Evolutionary conservation across 345 rosid genomes (phyloP).

Genomic region (Clarkia xantiana): DNA sequence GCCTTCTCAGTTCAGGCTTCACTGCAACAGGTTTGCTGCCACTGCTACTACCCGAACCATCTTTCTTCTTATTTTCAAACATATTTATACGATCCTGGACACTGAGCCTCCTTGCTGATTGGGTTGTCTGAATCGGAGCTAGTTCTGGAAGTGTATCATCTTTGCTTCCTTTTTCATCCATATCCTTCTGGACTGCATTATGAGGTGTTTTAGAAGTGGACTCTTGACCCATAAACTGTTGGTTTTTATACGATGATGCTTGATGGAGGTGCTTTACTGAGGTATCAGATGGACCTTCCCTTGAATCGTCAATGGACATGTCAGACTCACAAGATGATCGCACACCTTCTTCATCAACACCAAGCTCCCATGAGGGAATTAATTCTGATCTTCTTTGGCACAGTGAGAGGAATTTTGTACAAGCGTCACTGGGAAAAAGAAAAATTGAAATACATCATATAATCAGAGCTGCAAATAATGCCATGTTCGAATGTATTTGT

Average conservation of each 20-base stretch:
- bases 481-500: too few relatives aligned
- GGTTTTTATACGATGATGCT: slow-evolving; percentile 21
- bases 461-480: background rate
- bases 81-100: slow-evolving; percentile 96
- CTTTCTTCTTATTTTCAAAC: slow-evolving; percentile 93
- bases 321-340: slow-evolving; percentile 86
- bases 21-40: slow-evolving; percentile 44
- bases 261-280: slow-evolving; percentile 8
- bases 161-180: slow-evolving; percentile 28
- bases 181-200: slow-evolving; percentile 23
- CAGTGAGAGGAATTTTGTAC: slow-evolving; percentile 49
- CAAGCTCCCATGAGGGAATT: slow-evolving; percentile 42
- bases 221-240: slow-evolving; percentile 20
- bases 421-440: slow-evolving; percentile 57
- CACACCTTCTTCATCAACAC: slow-evolving; percentile 40
- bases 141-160: slow-evolving; percentile 16
- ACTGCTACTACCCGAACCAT: slow-evolving; percentile 1
- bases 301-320: slow-evolving; percentile 80
- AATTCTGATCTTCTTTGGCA: slow-evolving; percentile 80
- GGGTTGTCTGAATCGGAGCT: slow-evolving; percentile 32
- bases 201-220: slow-evolving; percentile 14
- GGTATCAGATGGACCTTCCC: slow-evolving; percentile 29
- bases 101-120: slow-evolving; percentile 72
- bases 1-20: slow-evolving; percentile 77
- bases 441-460: background rate